Conservation (phyloP, 208 protist species). For the Leishmania turanica region DNA sequence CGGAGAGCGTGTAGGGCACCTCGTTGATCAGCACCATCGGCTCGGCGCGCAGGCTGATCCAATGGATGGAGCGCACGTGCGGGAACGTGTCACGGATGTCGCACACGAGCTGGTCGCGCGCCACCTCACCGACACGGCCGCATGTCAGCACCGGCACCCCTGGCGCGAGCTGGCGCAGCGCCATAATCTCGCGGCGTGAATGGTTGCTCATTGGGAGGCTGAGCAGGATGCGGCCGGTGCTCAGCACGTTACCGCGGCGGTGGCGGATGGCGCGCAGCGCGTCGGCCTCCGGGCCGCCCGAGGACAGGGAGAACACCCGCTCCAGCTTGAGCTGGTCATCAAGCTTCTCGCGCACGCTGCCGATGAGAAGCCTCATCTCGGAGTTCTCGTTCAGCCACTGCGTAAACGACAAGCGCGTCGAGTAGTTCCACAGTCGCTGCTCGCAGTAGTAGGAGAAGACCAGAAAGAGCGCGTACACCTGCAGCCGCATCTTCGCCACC, state of each 20-base stretch:
- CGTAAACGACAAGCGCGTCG: conserved; percentile 55
- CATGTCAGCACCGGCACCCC: conserved; percentile 87
- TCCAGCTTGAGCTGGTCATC: conserved; percentile 77
- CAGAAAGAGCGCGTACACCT: conserved; percentile 85
- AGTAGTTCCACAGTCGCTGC: conserved; percentile 81
- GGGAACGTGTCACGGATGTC: conserved; percentile 67
- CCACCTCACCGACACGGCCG: conserved; percentile 50
- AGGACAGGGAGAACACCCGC: conserved; percentile 51
- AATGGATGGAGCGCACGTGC: conserved; percentile 54
- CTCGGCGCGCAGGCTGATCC: conserved; percentile 86
- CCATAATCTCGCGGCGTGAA: conserved; percentile 23
- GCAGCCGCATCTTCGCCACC: conserved; percentile 82
- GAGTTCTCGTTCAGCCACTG: conserved; percentile 72
- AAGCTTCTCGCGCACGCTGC: conserved; percentile 70
- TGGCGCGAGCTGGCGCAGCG: conserved; percentile 76
- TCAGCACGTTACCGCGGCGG: conserved; percentile 83
- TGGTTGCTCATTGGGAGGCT: conserved; percentile 50
- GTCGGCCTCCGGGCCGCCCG: conserved; percentile 44
- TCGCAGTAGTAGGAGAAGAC: conserved; percentile 92
- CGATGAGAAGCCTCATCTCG: conserved; percentile 74
- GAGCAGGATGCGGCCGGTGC: conserved; percentile 80
- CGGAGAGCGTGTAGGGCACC: conserved; percentile 73
- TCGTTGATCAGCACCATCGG: conserved; percentile 89
- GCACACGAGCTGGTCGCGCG: conserved; percentile 46
- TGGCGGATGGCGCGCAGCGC: conserved; percentile 54